phyloP scores from a whole-genome alignment of 106 monocot species.

The Xerophyta viscosa region DNA sequence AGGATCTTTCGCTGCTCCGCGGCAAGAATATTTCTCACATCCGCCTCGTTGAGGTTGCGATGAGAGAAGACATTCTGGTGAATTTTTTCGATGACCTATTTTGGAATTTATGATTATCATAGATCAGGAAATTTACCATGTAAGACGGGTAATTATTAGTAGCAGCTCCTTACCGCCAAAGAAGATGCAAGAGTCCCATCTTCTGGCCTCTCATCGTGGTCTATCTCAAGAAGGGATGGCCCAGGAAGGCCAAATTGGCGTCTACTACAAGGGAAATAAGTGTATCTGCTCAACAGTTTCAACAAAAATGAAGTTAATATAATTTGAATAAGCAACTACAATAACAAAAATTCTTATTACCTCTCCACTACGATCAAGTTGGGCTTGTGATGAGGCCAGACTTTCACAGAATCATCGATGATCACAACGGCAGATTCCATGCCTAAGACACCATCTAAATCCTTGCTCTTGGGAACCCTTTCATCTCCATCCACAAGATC shows the following conservation, averaged over 20 bases:
- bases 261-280: conserved; percentile 88
- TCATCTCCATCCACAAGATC: conserved; percentile 73
- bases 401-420: conserved; percentile 83
- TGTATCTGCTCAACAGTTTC: conserved; percentile 46
- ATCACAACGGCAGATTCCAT: conserved; percentile 98
- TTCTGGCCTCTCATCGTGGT: conserved; percentile 88
- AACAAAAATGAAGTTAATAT: neutral
- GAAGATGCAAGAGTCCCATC: conserved; percentile 87
- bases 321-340: too few relatives aligned
- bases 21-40: conserved; percentile 90
- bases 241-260: conserved; percentile 89
- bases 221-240: conserved; percentile 93
- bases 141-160: too few relatives aligned
- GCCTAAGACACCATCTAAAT: conserved; percentile 89
- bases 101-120: too few relatives aligned
- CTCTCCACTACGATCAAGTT: conserved; percentile 94
- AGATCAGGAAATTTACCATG: too few relatives aligned
- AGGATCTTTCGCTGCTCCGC: conserved; percentile 77
- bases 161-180: conserved; percentile 35
- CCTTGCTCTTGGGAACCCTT: conserved; percentile 81
- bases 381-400: conserved; percentile 95
- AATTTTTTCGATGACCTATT: conserved; percentile 85
- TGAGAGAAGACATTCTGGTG: conserved; percentile 84
- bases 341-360: too few relatives aligned
- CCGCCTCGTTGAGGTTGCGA: conserved; percentile 44